Evolutionary conservation across 768 basidiomycete species (phyloP).

Genomic region (Amanita molliuscula): DNA sequence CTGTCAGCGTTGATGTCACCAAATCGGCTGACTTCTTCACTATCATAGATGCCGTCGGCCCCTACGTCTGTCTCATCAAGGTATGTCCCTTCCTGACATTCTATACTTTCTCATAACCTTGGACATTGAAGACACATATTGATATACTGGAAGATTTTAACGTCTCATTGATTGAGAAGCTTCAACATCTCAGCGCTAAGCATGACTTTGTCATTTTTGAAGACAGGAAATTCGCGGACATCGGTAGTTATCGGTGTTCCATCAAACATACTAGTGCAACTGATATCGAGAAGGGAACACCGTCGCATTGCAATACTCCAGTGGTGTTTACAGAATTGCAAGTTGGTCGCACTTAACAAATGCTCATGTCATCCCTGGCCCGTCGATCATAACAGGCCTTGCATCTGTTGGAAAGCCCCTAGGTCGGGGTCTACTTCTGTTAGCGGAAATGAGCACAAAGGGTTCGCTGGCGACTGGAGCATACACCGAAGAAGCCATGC

Average conservation of each 20-base stretch:
- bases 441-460: constrained; percentile 94
- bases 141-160: constrained; percentile 95
- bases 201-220: constrained; percentile 97
- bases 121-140: constrained; percentile 72
- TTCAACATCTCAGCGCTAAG: constrained; percentile 62
- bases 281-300: constrained; percentile 70
- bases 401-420: constrained; percentile 77
- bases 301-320: constrained; percentile 88
- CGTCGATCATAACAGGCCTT: constrained; percentile 87
- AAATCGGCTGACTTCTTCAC: constrained; percentile 66
- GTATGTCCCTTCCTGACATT: constrained; percentile 27
- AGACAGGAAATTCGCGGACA: constrained; percentile 98
- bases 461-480: constrained; percentile 75
- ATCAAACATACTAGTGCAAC: not conserved
- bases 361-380: constrained; percentile 94
- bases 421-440: constrained; percentile 77
- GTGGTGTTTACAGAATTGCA: constrained; percentile 88
- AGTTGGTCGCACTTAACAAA: constrained; percentile 97
- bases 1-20: constrained; percentile 93
- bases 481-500: constrained; percentile 79
- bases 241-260: constrained; percentile 44
- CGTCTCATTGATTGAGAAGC: constrained; percentile 49
- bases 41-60: constrained; percentile 84
- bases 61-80: constrained; percentile 91
- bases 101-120: constrained; percentile 15